Conservation (phyloP, 192 early-diverging fungal species). For the Endogone sp. region DNA sequence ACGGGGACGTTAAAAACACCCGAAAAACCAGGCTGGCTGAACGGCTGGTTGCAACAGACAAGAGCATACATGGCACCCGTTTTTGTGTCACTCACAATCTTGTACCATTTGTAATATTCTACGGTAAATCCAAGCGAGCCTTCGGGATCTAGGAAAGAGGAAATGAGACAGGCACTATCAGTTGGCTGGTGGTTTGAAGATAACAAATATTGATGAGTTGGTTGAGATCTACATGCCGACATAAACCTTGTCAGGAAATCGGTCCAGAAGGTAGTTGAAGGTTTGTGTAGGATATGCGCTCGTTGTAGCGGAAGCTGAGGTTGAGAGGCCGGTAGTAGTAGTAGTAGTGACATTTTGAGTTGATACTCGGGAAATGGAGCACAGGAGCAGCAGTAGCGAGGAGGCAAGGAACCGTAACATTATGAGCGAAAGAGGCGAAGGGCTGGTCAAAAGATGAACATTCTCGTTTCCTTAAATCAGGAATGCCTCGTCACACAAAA, state of each 20-base stretch:
- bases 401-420: background rate
- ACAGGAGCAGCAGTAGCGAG: background rate
- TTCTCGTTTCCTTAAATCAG: too few relatives aligned
- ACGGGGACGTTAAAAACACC: background rate
- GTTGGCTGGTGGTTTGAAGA: background rate
- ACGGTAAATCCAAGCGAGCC: background rate
- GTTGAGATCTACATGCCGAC: background rate
- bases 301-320: too few relatives aligned
- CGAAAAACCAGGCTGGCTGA: background rate
- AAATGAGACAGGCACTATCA: background rate
- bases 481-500: too few relatives aligned
- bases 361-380: background rate
- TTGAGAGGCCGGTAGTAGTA: too few relatives aligned
- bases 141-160: background rate
- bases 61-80: background rate
- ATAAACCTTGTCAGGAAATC: background rate
- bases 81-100: background rate
- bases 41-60: background rate
- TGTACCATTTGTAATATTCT: background rate
- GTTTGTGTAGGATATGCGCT: too few relatives aligned
- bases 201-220: too few relatives aligned
- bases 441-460: too few relatives aligned
- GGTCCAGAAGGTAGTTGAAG: background rate
- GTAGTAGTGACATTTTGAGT: background rate
- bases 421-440: too few relatives aligned